A percentile compares a stretch with the other conserved stretches of the same genome.
These are phyloP conservation scores for Phytomonas serpens DNA, from an alignment of 208 protist genomes.

Conservation along the genomic window DNA sequence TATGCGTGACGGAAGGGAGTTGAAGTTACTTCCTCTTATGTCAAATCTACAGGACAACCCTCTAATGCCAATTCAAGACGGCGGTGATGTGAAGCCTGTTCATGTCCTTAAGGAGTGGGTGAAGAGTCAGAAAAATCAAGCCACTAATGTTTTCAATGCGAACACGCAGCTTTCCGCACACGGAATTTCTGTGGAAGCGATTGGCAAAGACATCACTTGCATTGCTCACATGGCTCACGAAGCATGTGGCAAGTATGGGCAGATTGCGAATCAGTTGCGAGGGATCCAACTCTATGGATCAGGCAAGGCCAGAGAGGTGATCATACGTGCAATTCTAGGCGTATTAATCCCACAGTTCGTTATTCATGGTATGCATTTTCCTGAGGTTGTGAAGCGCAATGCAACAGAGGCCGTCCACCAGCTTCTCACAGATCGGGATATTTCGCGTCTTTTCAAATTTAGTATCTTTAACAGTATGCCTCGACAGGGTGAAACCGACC, in stretches of 20 bases:
- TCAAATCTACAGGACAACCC: neutral
- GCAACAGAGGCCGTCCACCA: neutral
- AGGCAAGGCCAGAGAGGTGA: constrained; percentile 35
- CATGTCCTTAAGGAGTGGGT: constrained; percentile 24
- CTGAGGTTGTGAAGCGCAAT: neutral
- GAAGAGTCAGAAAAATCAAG: constrained; percentile 13
- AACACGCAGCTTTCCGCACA: constrained; percentile 8
- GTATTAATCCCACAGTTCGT: constrained; percentile 31
- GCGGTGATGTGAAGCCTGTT: constrained; percentile 13
- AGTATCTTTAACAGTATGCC: neutral
- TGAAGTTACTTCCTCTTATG: neutral
- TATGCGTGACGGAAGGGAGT: neutral
- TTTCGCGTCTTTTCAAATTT: neutral
- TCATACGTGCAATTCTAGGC: constrained; percentile 63
- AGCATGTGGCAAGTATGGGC: constrained; percentile 46
- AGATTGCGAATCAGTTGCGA: constrained; percentile 55
- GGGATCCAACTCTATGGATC: constrained; percentile 59
- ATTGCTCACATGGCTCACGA: constrained; percentile 35
- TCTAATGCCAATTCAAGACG: neutral
- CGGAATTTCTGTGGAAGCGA: constrained; percentile 17
- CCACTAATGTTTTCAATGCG: constrained; percentile 14
- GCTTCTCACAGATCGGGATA: neutral
- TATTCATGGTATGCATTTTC: constrained; percentile 8
- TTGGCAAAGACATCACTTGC: constrained; percentile 22
- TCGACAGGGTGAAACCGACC: neutral